A percentile compares a stretch with the other conserved stretches of the same genome.
Conservation (phyloP, 352 stramenopile species). For the Pythium grandisporangium region DNA sequence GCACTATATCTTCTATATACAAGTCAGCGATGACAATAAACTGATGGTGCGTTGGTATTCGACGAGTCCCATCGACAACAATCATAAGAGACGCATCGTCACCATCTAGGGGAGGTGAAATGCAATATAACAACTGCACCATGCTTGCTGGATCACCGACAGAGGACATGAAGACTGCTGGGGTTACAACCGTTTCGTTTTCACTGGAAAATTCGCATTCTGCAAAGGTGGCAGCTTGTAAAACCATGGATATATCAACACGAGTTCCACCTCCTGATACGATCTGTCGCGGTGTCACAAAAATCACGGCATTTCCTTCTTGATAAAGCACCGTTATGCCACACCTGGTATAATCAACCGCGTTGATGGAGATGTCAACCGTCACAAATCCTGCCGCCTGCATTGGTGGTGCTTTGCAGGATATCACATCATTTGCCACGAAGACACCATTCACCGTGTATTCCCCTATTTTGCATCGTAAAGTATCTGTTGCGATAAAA, state of each 20-base stretch:
- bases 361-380: constrained; percentile 11
- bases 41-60: not conserved
- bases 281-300: not conserved
- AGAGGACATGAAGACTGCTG: not conserved
- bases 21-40: not conserved
- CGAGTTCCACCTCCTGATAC: constrained; percentile 3
- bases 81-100: not conserved
- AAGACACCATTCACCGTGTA: not conserved
- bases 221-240: not conserved
- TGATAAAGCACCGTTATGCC: constrained; percentile 3
- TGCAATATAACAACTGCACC: not conserved
- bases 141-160: not conserved
- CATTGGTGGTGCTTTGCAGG: constrained; percentile 4
- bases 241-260: not conserved
- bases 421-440: not conserved
- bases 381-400: constrained; percentile 5
- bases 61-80: not conserved
- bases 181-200: no score
- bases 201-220: not conserved
- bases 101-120: not conserved
- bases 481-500: not conserved
- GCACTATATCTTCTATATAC: not conserved
- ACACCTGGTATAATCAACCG: constrained; percentile 6
- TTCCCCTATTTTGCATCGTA: constrained; percentile 5
- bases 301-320: constrained; percentile 2